A percentile compares a stretch with the other conserved stretches of the same genome.
Conservation (phyloP, 805 yeast species). For the Cephaloascus albidus region DNA sequence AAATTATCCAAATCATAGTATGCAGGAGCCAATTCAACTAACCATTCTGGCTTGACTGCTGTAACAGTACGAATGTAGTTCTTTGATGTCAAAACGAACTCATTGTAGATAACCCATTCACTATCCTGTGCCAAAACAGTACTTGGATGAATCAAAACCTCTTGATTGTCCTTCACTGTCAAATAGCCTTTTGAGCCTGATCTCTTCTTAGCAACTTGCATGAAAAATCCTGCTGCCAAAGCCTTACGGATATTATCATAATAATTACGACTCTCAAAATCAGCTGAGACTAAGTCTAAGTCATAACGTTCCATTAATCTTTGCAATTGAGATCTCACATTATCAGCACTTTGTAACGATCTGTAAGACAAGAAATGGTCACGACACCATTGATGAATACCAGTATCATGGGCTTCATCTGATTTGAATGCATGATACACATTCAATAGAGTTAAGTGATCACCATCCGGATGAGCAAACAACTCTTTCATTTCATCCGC, state of each 20-base stretch:
- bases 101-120: constrained; percentile 93
- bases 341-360: constrained; percentile 78
- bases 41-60: constrained; percentile 85
- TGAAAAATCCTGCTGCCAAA: constrained; percentile 85
- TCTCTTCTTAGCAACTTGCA: constrained; percentile 95
- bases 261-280: constrained; percentile 48
- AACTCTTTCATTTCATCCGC: constrained; percentile 86
- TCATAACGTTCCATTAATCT: constrained; percentile 79
- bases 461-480: constrained; percentile 93
- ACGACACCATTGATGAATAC: constrained; percentile 80
- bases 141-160: constrained; percentile 88
- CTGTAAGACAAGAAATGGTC: constrained; percentile 80
- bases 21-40: constrained; percentile 69
- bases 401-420: constrained; percentile 60
- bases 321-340: constrained; percentile 74
- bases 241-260: constrained; percentile 80
- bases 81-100: constrained; percentile 87
- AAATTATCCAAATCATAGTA: constrained; percentile 59
- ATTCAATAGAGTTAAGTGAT: constrained; percentile 83
- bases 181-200: constrained; percentile 76
- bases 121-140: constrained; percentile 82
- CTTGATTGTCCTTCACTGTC: constrained; percentile 94
- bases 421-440: constrained; percentile 78
- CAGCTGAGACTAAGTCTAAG: constrained; percentile 61
- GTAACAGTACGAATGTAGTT: constrained; percentile 95